These are phyloP conservation scores for Apiotrichum sp. DNA, from an alignment of 1,284 basidiomycete genomes.

Conservation along the genomic window DNA sequence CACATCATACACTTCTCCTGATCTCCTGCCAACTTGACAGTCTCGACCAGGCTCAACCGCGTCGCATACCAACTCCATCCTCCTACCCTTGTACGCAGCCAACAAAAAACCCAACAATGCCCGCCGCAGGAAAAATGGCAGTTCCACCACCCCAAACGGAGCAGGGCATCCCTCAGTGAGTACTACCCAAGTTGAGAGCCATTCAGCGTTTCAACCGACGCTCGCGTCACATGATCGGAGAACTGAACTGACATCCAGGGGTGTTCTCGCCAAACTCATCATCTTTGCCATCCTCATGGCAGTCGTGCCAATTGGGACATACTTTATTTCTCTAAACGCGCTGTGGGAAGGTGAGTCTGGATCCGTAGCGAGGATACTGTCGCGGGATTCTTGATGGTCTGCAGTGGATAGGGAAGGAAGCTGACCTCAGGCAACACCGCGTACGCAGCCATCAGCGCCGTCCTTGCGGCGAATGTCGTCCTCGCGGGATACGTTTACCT, in stretches of 20 bases:
- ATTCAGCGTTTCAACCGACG: background rate
- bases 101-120: constrained; percentile 5
- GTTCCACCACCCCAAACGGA: constrained; percentile 6
- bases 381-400: too few species aligned
- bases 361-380: too few species aligned
- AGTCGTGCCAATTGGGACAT: constrained; percentile 57
- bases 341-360: constrained; percentile 50
- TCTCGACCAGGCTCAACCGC: too few species aligned
- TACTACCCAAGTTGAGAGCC: background rate
- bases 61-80: too few species aligned
- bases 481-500: constrained; percentile 69
- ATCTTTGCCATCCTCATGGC: constrained; percentile 63
- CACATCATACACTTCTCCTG: too few species aligned
- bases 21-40: too few species aligned
- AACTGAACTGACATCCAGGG: constrained; percentile 48
- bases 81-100: too few species aligned
- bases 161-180: constrained; percentile 35
- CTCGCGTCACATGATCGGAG: background rate
- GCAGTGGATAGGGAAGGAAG: background rate
- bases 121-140: constrained; percentile 37
- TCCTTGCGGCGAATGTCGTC: constrained; percentile 72
- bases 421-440: constrained; percentile 62
- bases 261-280: constrained; percentile 69
- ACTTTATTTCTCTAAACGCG: constrained; percentile 65
- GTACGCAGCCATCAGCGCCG: constrained; percentile 74